phyloP scores from a whole-genome alignment of 495 filamentous ascomycete species.

The Hyaloscypha bicolor region DNA sequence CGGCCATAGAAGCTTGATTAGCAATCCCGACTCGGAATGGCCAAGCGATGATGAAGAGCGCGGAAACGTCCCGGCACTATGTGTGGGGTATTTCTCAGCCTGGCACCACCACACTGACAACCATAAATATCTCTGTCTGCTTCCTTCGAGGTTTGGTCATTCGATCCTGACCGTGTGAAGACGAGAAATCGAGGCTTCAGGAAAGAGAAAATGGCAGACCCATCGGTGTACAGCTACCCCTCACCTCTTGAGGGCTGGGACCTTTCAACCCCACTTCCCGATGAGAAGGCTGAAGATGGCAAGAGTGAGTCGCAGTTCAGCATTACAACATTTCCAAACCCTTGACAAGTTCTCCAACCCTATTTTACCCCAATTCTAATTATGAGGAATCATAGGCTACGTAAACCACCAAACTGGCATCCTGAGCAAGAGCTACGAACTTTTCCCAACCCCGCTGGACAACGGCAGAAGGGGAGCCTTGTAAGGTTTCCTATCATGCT shows the following conservation, averaged over 20 bases:
- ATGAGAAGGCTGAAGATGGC: constrained; percentile 65
- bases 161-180: no score
- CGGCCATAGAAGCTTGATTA: background rate
- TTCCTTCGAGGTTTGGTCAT: background rate
- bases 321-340: background rate
- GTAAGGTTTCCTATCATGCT: constrained; percentile 39
- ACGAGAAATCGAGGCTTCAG: background rate
- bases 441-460: constrained; percentile 64
- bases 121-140: background rate
- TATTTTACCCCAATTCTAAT: background rate
- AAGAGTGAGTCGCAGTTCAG: constrained; percentile 40
- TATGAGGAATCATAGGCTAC: constrained; percentile 39
- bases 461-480: constrained; percentile 63
- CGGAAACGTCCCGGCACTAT: background rate
- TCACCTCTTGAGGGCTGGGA: constrained; percentile 72
- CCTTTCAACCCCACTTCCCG: constrained; percentile 58
- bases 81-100: background rate
- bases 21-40: background rate
- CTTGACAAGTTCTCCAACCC: background rate
- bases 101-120: background rate
- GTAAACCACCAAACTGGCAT: constrained; percentile 58
- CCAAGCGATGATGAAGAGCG: background rate
- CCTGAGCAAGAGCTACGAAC: constrained; percentile 64
- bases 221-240: constrained; percentile 53
- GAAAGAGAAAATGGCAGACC: constrained; percentile 29